Conservation (phyloP, 495 filamentous ascomycete genomes). For the Evansstolkia leycettana region DNA sequence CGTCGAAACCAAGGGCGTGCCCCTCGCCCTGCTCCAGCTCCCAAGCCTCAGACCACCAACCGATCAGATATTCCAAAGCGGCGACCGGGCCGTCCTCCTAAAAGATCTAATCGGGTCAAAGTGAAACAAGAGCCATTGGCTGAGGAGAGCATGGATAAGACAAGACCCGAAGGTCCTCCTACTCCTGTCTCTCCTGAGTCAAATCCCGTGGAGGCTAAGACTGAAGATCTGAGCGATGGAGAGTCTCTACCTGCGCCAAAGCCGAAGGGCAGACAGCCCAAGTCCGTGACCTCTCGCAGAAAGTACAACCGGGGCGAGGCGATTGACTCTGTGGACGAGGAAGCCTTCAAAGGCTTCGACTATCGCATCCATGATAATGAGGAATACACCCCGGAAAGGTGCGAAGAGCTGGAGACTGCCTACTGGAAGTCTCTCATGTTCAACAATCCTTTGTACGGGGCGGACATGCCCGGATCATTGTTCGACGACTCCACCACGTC, state of each 20-base stretch:
- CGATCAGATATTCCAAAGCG: constrained; percentile 31
- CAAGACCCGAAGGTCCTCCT: constrained; percentile 33
- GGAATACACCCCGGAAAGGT: constrained; percentile 81
- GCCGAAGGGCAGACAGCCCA: constrained; percentile 41
- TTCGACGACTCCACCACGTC: constrained; percentile 74
- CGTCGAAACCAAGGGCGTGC: constrained; percentile 60
- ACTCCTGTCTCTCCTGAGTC: constrained; percentile 42
- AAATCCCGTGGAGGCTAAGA: constrained; percentile 34
- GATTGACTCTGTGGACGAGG: constrained; percentile 63
- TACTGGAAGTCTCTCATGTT: constrained; percentile 97
- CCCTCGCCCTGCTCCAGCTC: constrained; percentile 24
- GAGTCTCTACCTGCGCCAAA: constrained; percentile 34
- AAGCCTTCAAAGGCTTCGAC: constrained; percentile 75
- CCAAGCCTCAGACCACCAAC: constrained; percentile 16
- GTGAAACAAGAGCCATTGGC: constrained; percentile 32
- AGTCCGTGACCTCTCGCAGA: constrained; percentile 53
- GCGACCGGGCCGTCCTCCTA: constrained; percentile 33
- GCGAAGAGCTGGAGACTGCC: constrained; percentile 80
- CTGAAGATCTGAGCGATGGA: constrained; percentile 37
- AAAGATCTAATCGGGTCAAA: constrained; percentile 28
- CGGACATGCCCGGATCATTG: constrained; percentile 92
- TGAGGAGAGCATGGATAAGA: constrained; percentile 26
- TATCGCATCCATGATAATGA: constrained; percentile 71
- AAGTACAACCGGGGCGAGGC: constrained; percentile 70
- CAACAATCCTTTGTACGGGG: constrained; percentile 88